Evolutionary conservation across 495 filamentous ascomycete genomes (phyloP), one percentile per base, ranked within the genome.

Genomic region (Letharia columbiana): DNA sequence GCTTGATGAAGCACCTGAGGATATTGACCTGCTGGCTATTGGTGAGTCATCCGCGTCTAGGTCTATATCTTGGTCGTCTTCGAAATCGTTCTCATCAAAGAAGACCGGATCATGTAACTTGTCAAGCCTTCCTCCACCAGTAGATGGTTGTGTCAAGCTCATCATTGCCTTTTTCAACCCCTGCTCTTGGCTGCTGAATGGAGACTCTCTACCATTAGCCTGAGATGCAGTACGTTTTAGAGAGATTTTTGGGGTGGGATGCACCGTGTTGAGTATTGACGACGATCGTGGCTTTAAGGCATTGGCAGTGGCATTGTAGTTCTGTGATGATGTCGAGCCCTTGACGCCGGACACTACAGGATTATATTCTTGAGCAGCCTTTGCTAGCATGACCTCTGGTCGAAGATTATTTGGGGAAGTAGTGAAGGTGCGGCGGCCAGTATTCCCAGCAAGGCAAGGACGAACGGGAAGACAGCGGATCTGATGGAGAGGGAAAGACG

Each of bases 41-140:
- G 49, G 41, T n/a, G 33, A 20, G 2, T 50, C 40, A 18, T 64
- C 65, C 5, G 64, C 68, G 40, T 78, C 75, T 18, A 82, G 71
- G 52, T 83, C 76, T 41, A 83, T 70, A 60, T 81, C 76, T n/a
- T 75, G 69, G 65, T 83, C 81, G 68, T 82, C 78, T 40, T 83
- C 81, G 44, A 84, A 84, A 67, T 84, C 81, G 62, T 84, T 81
- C 67, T 82, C 81, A 67, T 83, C 80, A 56, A 84, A 83, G 63
- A 77, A 82, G 39, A 83, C 79, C 37, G 73, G 64, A 42, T 64
- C 65, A 57, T 72, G 71, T 35, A 72, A 57, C 15, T 61, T 71
- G 9, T 67, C 67, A 17, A 72, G 40, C 52, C 69, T 65, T 11
- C 67, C 67, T 50, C 35, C 40, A 54, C 54, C 57, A 31, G 47